Evolutionary conservation across 768 basidiomycete species (phyloP), one percentile per base, ranked within the genome.

Genomic region (Suillus ampliporus): DNA sequence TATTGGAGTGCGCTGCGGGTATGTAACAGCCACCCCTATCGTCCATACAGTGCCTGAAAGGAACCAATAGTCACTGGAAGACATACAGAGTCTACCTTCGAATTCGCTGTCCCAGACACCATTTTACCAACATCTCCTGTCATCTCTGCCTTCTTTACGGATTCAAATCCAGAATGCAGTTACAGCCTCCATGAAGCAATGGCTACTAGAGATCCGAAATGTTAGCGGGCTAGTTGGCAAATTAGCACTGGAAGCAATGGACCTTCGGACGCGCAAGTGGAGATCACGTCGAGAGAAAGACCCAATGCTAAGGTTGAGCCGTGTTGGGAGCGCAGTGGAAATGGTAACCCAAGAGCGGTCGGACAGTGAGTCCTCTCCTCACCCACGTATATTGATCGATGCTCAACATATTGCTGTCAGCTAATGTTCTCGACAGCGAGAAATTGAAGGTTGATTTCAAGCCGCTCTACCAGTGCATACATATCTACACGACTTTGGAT

Each of bases 1-100:
- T 98, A 95, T 77, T 99, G 95, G 93, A 96, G 95, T 73, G 97
- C 97, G 50, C 76, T 99, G 74, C 83, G 97, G 81, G 95, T 97
- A 75, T 76, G 94, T 82, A 43, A 73, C 69, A 70, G 63, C 74
- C 97, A 94, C 95, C 95, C 48, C 84, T 99, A 52, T 95, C 97
- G 76, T 95, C 97, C 70, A 92, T 99, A 61, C 90, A 94, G 71
- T 88, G 84, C 70, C 90, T 96, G 83, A 56, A 56, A 26, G 23
- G 14, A 40, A 13, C 73, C 70, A 69, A 64, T 74, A 98, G 94
- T 96, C 95, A 52, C 84, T 99, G 52, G 97, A 98, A 77, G 96
- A 98, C 70, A 93, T 99, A 63, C 91, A 95, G 71, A 88, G 85
- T 71, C 90, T 96, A 83, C 93, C 94, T 43, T 85, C 94, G 68